Evolutionary conservation across 116 monocot species (phyloP).

Genomic region (Thalassia testudinum): DNA sequence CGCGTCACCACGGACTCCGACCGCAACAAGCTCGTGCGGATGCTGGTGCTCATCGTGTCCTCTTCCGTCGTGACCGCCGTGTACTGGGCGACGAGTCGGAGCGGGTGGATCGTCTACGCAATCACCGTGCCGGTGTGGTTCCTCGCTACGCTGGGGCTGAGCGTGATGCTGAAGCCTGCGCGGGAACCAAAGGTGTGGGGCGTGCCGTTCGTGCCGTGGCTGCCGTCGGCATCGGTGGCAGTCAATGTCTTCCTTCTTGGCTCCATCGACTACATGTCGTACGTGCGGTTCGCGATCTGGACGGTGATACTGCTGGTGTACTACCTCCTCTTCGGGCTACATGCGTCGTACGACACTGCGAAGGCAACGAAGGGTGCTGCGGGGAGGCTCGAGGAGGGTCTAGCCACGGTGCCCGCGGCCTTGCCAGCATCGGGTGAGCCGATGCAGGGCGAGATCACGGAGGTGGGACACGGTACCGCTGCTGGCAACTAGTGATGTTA

Average conservation of each 20-base stretch:
- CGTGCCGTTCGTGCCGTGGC: slow-evolving; percentile 81
- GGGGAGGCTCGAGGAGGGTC: not conserved
- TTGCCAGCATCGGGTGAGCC: too few species aligned
- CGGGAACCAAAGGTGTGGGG: slow-evolving; percentile 71
- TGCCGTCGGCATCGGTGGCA: slow-evolving; percentile 63
- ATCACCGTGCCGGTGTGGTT: slow-evolving; percentile 47
- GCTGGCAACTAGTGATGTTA: too few species aligned
- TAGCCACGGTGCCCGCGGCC: too few species aligned
- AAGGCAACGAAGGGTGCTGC: not conserved
- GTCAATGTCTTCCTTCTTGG: slow-evolving; percentile 80
- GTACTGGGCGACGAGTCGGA: slow-evolving; percentile 30
- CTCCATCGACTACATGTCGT: slow-evolving; percentile 67
- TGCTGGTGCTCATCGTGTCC: slow-evolving; percentile 28
- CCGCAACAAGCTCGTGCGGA: slow-evolving; percentile 32
- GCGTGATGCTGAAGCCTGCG: slow-evolving; percentile 36
- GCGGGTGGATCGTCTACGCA: slow-evolving; percentile 33
- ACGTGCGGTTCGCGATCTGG: slow-evolving; percentile 58
- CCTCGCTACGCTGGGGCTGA: slow-evolving; percentile 30
- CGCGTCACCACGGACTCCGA: slow-evolving; percentile 33
- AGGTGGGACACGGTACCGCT: too few species aligned
- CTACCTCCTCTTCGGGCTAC: slow-evolving; percentile 66
- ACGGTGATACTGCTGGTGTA: slow-evolving; percentile 47
- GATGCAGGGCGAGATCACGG: too few species aligned
- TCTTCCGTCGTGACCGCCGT: slow-evolving; percentile 41
- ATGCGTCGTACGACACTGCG: slow-evolving; percentile 80